These are phyloP conservation scores for Parasitella parasitica DNA, from an alignment of 371 early-diverging fungal species.

Conservation along the genomic window DNA sequence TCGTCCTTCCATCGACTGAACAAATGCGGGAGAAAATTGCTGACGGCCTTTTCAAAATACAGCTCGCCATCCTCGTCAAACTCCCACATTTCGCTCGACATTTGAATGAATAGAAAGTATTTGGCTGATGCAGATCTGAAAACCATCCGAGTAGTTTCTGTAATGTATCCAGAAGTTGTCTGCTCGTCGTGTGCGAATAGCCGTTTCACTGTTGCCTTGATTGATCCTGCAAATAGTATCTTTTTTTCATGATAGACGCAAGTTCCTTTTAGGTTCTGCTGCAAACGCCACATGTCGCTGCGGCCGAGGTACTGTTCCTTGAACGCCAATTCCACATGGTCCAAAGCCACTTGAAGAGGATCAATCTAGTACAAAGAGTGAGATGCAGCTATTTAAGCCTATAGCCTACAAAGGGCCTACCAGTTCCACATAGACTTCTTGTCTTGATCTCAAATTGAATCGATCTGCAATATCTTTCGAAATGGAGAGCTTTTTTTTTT, in stretches of 20 bases:
- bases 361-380: slow-evolving; percentile 59
- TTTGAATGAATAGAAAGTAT: slow-evolving; percentile 91
- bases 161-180: slow-evolving; percentile 70
- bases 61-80: slow-evolving; percentile 96
- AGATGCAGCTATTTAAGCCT: slow-evolving; percentile 23
- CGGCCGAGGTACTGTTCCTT: slow-evolving; percentile 92
- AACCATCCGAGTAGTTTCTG: slow-evolving; percentile 78
- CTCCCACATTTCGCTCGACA: slow-evolving; percentile 96
- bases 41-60: slow-evolving; percentile 87
- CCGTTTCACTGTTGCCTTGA: slow-evolving; percentile 86
- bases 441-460: slow-evolving; percentile 50
- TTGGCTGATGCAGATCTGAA: slow-evolving; percentile 95
- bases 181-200: slow-evolving; percentile 66
- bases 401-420: slow-evolving; percentile 45
- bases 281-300: slow-evolving; percentile 93
- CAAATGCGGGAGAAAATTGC: slow-evolving; percentile 87
- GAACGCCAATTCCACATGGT: slow-evolving; percentile 85
- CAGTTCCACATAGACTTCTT: slow-evolving; percentile 65
- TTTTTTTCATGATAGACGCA: slow-evolving; percentile 83
- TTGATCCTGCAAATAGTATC: slow-evolving; percentile 66
- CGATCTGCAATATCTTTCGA: slow-evolving; percentile 46
- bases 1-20: slow-evolving; percentile 84
- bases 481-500: slow-evolving; percentile 31
- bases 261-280: slow-evolving; percentile 67
- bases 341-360: slow-evolving; percentile 60